A percentile compares a stretch with the other conserved stretches of the same genome.
Conservation (phyloP, 208 protist species). For the Crithidia thermophila region DNA sequence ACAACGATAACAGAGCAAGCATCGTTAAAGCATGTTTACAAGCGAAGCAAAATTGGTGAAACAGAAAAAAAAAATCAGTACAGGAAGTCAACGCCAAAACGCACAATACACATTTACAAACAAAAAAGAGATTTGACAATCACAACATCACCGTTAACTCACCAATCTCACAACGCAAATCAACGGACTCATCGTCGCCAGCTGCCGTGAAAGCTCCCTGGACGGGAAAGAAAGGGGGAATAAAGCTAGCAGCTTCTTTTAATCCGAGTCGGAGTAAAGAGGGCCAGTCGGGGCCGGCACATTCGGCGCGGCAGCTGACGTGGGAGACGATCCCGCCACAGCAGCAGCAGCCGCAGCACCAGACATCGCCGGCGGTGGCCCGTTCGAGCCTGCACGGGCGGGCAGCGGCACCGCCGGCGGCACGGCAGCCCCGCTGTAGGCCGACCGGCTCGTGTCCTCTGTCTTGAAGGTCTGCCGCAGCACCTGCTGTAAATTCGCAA, state of each 20-base stretch:
- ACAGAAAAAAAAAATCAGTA: slow-evolving; percentile 10
- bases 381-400: neutral
- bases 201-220: too few relatives aligned
- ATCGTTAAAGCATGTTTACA: too few relatives aligned
- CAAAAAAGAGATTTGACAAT: too few relatives aligned
- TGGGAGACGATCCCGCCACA: too few relatives aligned
- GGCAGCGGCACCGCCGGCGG: slow-evolving; percentile 9
- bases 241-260: too few relatives aligned
- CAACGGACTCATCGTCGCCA: too few relatives aligned
- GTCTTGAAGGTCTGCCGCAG: slow-evolving; percentile 26
- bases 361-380: slow-evolving; percentile 1
- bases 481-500: slow-evolving; percentile 36
- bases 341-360: neutral
- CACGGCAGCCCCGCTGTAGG: neutral
- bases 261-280: neutral
- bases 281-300: neutral
- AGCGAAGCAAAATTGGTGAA: too few relatives aligned
- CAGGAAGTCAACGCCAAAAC: neutral
- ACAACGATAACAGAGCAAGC: too few relatives aligned
- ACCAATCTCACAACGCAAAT: too few relatives aligned
- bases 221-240: too few relatives aligned
- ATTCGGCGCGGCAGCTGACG: too few relatives aligned
- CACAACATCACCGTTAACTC: too few relatives aligned
- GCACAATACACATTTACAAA: neutral
- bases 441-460: neutral